Conservation (phyloP, 257 asterid species). For the Gardenia jasminoides region DNA sequence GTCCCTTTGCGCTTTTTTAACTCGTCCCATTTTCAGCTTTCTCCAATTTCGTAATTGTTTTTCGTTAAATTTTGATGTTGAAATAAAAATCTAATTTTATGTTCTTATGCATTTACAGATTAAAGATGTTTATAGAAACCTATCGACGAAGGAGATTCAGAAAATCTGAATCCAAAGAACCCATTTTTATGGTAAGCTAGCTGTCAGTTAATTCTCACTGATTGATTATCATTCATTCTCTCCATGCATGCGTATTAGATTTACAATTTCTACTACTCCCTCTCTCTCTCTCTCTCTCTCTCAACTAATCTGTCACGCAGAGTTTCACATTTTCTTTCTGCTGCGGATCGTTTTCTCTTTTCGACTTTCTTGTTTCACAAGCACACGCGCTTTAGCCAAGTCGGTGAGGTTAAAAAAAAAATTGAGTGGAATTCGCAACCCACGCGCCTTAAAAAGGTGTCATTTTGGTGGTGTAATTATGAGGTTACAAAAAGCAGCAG, state of each 20-base stretch:
- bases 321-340: neutral
- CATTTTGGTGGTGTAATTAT: neutral
- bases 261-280: constrained; percentile 16
- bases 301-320: neutral
- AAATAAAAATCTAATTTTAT: no score
- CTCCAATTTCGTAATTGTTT: neutral
- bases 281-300: neutral
- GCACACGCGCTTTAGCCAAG: constrained; percentile 15
- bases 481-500: neutral
- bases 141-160: constrained; percentile 62
- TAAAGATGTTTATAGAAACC: constrained; percentile 47
- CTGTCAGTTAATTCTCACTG: constrained; percentile 20
- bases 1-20: neutral
- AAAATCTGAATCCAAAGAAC: constrained; percentile 36
- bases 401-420: neutral
- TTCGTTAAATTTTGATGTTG: neutral
- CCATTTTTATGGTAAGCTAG: constrained; percentile 5
- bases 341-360: neutral
- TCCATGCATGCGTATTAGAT: neutral
- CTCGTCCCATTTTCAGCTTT: neutral
- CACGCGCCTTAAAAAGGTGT: constrained; percentile 19
- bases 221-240: constrained; percentile 17
- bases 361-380: constrained; percentile 18
- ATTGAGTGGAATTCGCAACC: neutral
- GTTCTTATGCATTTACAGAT: constrained; percentile 25